Base-by-base conservation (phyloP, 2,329 filamentous ascomycete genomes). In the Sclerotinia sclerotiorum region DNA sequence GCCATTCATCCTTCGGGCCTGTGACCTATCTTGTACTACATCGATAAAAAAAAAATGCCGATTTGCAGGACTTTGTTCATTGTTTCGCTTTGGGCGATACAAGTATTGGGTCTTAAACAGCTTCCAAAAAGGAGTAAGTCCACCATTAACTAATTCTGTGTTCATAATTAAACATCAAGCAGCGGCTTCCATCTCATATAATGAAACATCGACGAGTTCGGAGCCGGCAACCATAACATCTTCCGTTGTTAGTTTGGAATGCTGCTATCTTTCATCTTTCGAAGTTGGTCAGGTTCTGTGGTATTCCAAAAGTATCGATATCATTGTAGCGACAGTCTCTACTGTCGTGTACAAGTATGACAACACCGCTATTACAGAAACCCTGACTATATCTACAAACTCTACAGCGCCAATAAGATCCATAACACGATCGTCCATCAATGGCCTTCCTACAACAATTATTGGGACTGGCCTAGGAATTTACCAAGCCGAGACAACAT, bases 271-370 rank as follows among this genome's bases (percentile, higher is more conserved):
- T 24, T 68, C 68, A 27, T 67, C 63, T 46, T 69, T 70, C 21
- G 44, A 65, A 44, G 67, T 70, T 21, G 67, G 63, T 19, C 56
- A 69, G 27, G 46, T 70, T 55, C 15, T 71, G 5, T 71, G 70
- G 70, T 70, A 70, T 48, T 51, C 61, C 19, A 39, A 68, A 44
- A 70, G 61, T 42, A 54, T 70, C 24, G 55, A 70, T 24, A 52
- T 71, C 29, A 71, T 69, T 15, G 57, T 69, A 49, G 63, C 68
- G 11, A 67, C 66, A n/a, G 42, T 70, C 3, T 51, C 51, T 52
- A 78, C 72, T 2, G 67, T 65, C 21, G 56, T 70, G 5, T 70
- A 61, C 8, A 27, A 70, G 51, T 71, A 71, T 42, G 69, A 69
- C 32, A 67, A 71, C 17, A 70, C 63, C 49, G 67, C 55, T 19